Percentiles rank a stretch among this genome's conserved stretches.
Conservation (phyloP, 129 eudicot species). For the Sambucus nigra region DNA sequence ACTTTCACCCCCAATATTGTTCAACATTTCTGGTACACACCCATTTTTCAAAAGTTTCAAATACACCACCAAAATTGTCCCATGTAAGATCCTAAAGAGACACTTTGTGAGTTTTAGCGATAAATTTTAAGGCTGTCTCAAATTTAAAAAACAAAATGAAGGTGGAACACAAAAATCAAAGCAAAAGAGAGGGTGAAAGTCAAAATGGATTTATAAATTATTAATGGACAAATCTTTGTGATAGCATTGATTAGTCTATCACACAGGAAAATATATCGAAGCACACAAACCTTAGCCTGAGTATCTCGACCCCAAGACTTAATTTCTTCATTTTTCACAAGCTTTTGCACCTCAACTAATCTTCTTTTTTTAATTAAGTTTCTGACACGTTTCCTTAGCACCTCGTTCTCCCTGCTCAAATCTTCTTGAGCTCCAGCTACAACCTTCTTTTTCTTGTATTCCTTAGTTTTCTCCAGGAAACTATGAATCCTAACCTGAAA, state of each 20-base stretch:
- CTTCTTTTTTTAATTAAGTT: conserved; percentile 60
- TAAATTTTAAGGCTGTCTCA: too few species aligned
- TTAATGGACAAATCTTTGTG: not conserved
- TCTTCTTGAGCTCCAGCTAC: conserved; percentile 35
- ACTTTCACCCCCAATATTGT: too few species aligned
- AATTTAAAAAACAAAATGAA: too few species aligned
- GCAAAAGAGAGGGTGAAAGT: too few species aligned
- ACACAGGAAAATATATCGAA: conserved; percentile 7
- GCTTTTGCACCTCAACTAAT: conserved; percentile 58
- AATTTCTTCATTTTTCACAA: conserved; percentile 51
- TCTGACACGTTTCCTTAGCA: conserved; percentile 64
- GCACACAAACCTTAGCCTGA: conserved; percentile 74
- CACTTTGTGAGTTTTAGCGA: too few species aligned
- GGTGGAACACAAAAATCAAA: too few species aligned
- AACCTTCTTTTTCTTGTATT: conserved; percentile 23
- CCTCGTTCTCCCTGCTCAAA: conserved; percentile 34
- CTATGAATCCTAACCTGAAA: conserved; percentile 81
- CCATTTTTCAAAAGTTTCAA: too few species aligned
- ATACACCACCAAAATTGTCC: too few species aligned
- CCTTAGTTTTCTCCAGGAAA: conserved; percentile 75
- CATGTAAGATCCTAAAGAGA: too few species aligned
- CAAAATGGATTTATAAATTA: too few species aligned
- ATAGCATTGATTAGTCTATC: not conserved
- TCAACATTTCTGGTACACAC: too few species aligned
- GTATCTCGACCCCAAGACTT: conserved; percentile 70